Conservation (phyloP, 306 rosid species). For the Vigna nakashimae region DNA sequence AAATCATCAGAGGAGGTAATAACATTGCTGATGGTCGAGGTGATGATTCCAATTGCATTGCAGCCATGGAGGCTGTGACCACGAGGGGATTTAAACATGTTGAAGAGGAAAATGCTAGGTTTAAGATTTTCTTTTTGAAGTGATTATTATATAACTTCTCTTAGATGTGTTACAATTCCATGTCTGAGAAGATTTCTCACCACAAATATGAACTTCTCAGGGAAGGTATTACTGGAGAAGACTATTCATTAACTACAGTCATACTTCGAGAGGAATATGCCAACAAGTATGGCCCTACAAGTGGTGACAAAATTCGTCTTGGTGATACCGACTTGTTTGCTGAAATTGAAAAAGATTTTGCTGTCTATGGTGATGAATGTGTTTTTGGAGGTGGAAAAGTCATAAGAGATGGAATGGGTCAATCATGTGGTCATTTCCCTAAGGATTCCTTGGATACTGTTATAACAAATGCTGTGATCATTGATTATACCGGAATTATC, state of each 20-base stretch:
- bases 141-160: slow-evolving; percentile 36
- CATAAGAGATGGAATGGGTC: slow-evolving; percentile 96
- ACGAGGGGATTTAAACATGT: slow-evolving; percentile 54
- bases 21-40: slow-evolving; percentile 74
- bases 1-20: slow-evolving; percentile 87
- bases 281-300: slow-evolving; percentile 88
- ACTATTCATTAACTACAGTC: slow-evolving; percentile 53
- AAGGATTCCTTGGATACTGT: slow-evolving; percentile 73
- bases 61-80: slow-evolving; percentile 61
- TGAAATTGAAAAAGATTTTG: slow-evolving; percentile 81
- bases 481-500: slow-evolving; percentile 85
- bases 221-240: slow-evolving; percentile 75
- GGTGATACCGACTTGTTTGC: slow-evolving; percentile 91
- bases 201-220: slow-evolving; percentile 65
- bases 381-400: slow-evolving; percentile 98
- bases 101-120: slow-evolving; percentile 76
- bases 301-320: slow-evolving; percentile 89
- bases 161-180: slow-evolving; percentile 23
- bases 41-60: slow-evolving; percentile 52
- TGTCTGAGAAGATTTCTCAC: slow-evolving; percentile 45
- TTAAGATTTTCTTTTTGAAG: slow-evolving; percentile 40
- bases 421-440: slow-evolving; percentile 62
- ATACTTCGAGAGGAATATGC: slow-evolving; percentile 78
- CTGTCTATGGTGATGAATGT: slow-evolving; percentile 87
- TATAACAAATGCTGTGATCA: slow-evolving; percentile 80